Evolutionary conservation across 306 rosid species (phyloP).

Genomic region (Lagenaria siceraria): DNA sequence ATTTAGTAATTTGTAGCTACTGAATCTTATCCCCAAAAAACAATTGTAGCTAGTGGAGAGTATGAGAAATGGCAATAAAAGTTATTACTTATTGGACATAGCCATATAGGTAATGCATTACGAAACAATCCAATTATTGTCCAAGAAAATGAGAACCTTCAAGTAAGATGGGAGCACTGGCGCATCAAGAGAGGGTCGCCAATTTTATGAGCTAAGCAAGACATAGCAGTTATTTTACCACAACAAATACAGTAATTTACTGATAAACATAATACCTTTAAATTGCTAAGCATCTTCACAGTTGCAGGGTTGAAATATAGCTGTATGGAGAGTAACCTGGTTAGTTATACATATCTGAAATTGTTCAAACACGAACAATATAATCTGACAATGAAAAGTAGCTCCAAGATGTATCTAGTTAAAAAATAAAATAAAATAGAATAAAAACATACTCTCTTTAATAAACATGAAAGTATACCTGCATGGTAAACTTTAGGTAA

Average conservation of each 20-base stretch:
- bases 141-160: background rate
- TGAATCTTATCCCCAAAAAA: no score
- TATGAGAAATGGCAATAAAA: background rate
- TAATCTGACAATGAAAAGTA: conserved; percentile 1
- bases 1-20: background rate
- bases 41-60: background rate
- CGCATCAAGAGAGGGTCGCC: background rate
- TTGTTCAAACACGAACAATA: background rate
- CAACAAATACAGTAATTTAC: background rate
- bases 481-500: conserved; percentile 96
- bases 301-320: conserved; percentile 97
- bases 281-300: conserved; percentile 98
- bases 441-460: background rate
- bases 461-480: conserved; percentile 34
- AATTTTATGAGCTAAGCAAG: conserved; percentile 10
- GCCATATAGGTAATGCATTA: background rate
- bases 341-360: background rate
- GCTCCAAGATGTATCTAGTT: background rate
- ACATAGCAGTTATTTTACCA: background rate
- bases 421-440: background rate
- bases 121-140: background rate
- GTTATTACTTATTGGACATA: background rate
- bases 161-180: background rate
- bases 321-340: conserved; percentile 41
- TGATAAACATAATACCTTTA: conserved; percentile 53